Conservation (phyloP, 2,329 filamentous ascomycete genomes). For the Trichophyton benhamiae region DNA sequence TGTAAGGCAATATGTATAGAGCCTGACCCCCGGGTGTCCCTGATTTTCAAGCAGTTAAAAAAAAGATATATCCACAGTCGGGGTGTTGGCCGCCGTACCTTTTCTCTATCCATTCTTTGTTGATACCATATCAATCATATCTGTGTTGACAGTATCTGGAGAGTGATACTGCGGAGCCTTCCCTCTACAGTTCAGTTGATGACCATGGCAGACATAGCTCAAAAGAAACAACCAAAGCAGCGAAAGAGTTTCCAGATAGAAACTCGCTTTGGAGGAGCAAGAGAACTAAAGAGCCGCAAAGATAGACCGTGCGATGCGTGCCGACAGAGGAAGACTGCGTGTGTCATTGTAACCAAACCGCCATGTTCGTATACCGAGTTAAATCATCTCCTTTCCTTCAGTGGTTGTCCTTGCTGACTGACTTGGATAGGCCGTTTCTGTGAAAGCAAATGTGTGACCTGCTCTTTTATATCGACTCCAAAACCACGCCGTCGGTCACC, state of each 20-base stretch:
- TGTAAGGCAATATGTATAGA: constrained; percentile 1
- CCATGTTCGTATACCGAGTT: neutral
- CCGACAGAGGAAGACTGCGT: neutral
- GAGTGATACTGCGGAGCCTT: neutral
- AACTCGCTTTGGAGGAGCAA: constrained; percentile 4
- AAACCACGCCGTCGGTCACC: neutral
- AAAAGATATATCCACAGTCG: neutral
- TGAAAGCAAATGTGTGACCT: neutral
- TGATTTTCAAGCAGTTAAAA: neutral
- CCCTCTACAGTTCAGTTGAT: neutral
- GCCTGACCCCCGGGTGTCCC: neutral
- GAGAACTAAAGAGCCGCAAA: constrained; percentile 3
- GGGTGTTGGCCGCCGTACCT: neutral
- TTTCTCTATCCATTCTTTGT: no score
- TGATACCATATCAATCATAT: neutral
- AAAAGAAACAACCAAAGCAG: neutral
- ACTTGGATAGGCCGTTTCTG: neutral
- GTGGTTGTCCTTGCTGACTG: neutral
- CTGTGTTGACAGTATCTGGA: neutral
- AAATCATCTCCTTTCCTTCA: neutral
- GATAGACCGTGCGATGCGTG: constrained; percentile 4
- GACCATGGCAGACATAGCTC: constrained; percentile 1
- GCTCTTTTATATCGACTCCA: neutral
- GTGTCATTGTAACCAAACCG: constrained; percentile 4
- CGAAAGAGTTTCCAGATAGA: constrained; percentile 5